Evolutionary conservation across 345 rosid genomes (phyloP), one percentile per base, ranked within the genome.

Genomic region (Arabidopsis thaliana): DNA sequence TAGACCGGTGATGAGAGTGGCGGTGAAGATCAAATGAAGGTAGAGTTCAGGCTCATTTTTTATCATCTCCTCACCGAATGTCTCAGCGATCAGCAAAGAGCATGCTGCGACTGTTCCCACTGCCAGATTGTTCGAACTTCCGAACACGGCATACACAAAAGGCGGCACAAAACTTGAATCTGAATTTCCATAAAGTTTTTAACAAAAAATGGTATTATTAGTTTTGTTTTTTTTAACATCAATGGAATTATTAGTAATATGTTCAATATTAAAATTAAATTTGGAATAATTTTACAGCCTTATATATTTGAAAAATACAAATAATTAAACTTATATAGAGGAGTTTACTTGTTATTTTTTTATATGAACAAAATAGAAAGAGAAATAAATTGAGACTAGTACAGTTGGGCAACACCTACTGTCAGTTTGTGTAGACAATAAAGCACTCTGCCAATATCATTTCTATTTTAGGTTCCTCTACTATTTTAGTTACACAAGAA

Each of bases 161-260:
- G 97, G 95, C 10, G 98, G 97, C 57, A 91, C 79, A 58, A 94
- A 94, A 77, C 98, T 94, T 11, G 95, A 88, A 84, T 94, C 98
- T 93, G 75, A 36, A 67, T 44, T 23, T 14, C 48, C 51, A 58
- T 30, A 0, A 22, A 16, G 20, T 62, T 41, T 50, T 37, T 6
- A 24, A 63, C 0, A 64, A 41, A 11, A 33, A 41, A 8, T 16
- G 36, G 16, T 25, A 51, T 2, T 41, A 22, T 59, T 16, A 16
- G 20, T 16, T 16, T 16, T 16, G 0, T 16, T 16, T 16, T 16
- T 0, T 16, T 16, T 16, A 16, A 16, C 20, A 16, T 16, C 20
- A 16, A 16, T 16, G 20, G n/a, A n/a, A n/a, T n/a, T n/a, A n/a
- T n/a, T n/a, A n/a, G n/a, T n/a, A n/a, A n/a, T n/a, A n/a, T n/a